Evolutionary conservation across 169 alveolate genomes (phyloP), one percentile per base, ranked within the genome.

Genomic region (Eimeria zaria): DNA sequence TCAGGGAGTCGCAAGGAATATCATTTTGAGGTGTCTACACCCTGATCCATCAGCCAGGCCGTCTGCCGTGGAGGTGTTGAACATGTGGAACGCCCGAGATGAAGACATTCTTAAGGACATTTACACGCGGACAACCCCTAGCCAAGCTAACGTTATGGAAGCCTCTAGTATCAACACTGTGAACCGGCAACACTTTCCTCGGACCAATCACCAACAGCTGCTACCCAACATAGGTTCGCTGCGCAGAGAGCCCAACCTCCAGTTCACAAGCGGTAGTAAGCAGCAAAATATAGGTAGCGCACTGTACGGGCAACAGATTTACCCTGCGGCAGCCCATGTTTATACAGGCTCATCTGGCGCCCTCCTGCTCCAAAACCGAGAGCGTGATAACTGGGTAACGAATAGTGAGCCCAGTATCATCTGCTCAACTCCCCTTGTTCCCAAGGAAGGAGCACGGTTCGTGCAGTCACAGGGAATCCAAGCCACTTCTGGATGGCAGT

Each of bases 21-120:
- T 98, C 71, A 98, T 98, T 44, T 60, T 95, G 12, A 97, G 97
- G 36, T 98, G 99, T 44, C 97, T 98, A 30, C 74, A 97, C 62
- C 97, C 97, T 24, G 97, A 98, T 78, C 98, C 99, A 51, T 74
- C 80, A 30, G 95, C 95, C 27, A 76, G 99, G 14, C 99, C 99
- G 51, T 97, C 98, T 36, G 99, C 99, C 12, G 95, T 94, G 2
- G 98, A 97, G 36, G 97, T 98, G 46, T 95, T 97, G 51, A 90
- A 95, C 51, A 92, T 98, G 58, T 97, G 98, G 81, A 96, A 55
- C 81, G 96, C 95, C 12, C 97, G 98, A 39, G 99, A 98, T 58
- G 97, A 96, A 41, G 80, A 87, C 48, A 84, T 98, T 33, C 97
- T 98, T 36, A 89, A 96, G 58, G 97, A 96, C 88, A 60, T 96